These are phyloP conservation scores for Heterobasidion occidentale DNA, from an alignment of 1,284 basidiomycete genomes.

Conservation along the genomic window DNA sequence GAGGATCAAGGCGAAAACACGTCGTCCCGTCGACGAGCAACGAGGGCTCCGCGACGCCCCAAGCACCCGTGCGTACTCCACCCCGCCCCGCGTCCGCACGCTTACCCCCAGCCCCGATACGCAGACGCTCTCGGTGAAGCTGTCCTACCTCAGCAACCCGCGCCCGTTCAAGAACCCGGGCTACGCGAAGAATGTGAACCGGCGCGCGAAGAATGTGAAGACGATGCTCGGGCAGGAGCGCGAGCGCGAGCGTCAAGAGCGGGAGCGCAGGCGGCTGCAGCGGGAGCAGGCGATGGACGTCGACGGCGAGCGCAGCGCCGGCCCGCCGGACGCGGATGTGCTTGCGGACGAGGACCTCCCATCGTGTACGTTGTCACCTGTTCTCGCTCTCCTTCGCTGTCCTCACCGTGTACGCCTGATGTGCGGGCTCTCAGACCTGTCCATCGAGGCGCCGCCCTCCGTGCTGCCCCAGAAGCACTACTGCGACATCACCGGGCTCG, in stretches of 20 bases:
- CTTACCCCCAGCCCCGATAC: neutral
- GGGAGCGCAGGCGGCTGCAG: slow-evolving; percentile 45
- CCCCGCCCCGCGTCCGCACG: neutral
- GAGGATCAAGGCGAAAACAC: slow-evolving; percentile 9
- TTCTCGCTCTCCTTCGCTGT: neutral
- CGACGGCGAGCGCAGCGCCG: slow-evolving; percentile 17
- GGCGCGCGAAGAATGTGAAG: slow-evolving; percentile 71
- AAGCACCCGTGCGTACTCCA: slow-evolving; percentile 7
- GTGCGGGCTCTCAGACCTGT: slow-evolving; percentile 47
- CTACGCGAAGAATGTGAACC: slow-evolving; percentile 59
- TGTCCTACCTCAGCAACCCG: slow-evolving; percentile 60
- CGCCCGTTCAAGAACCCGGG: slow-evolving; percentile 70
- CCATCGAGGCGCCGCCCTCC: slow-evolving; percentile 82
- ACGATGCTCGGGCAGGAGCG: slow-evolving; percentile 67
- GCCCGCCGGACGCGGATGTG: slow-evolving; percentile 9
- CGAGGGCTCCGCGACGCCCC: slow-evolving; percentile 11
- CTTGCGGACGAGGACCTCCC: slow-evolving; percentile 50
- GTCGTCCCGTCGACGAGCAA: slow-evolving; percentile 7
- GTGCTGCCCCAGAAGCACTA: slow-evolving; percentile 72
- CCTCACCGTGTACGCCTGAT: neutral
- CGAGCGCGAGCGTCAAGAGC: slow-evolving; percentile 58
- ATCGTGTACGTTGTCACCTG: slow-evolving; percentile 43
- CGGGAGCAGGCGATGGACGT: slow-evolving; percentile 38
- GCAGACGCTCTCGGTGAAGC: slow-evolving; percentile 59
- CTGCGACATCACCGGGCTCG: slow-evolving; percentile 84